These are phyloP conservation scores for Annulohypoxylon stygium DNA, from an alignment of 495 filamentous ascomycete species.

Conservation along the genomic window DNA sequence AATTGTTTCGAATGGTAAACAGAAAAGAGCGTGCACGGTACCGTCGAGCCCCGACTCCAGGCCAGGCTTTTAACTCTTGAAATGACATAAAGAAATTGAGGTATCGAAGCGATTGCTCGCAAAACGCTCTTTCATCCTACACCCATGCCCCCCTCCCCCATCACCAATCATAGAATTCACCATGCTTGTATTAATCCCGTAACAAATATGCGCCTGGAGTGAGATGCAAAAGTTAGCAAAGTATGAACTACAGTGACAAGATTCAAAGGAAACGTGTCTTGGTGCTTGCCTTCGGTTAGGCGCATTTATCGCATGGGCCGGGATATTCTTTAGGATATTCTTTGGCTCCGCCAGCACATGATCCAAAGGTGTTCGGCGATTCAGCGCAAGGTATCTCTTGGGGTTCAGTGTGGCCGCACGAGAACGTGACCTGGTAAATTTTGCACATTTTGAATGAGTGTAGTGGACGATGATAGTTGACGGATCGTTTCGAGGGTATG, in stretches of 20 bases:
- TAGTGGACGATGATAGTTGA: not conserved
- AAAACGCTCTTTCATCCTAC: conserved; percentile 38
- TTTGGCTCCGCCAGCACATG: conserved; percentile 13
- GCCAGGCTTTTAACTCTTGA: conserved; percentile 25
- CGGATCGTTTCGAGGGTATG: not conserved
- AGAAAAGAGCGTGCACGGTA: conserved; percentile 22
- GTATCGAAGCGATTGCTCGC: conserved; percentile 48
- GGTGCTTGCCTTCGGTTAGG: conserved; percentile 29
- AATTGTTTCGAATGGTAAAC: conserved; percentile 21
- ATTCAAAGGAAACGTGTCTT: not conserved
- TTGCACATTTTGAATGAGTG: conserved; percentile 37
- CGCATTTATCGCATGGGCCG: conserved; percentile 32
- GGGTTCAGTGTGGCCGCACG: conserved; percentile 25
- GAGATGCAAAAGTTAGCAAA: conserved; percentile 25
- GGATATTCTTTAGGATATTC: not conserved
- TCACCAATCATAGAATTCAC: conserved; percentile 11
- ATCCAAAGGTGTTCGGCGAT: conserved; percentile 32
- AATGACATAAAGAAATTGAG: conserved; percentile 35
- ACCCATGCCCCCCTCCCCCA: not conserved
- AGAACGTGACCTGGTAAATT: conserved; percentile 30
- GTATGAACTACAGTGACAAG: not conserved
- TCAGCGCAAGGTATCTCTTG: conserved; percentile 30
- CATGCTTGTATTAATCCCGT: conserved; percentile 6
- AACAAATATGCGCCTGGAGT: conserved; percentile 10
- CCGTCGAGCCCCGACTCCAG: conserved; percentile 34